Base-by-base conservation (phyloP, 306 rosid genomes). In the Citrullus amarus region DNA sequence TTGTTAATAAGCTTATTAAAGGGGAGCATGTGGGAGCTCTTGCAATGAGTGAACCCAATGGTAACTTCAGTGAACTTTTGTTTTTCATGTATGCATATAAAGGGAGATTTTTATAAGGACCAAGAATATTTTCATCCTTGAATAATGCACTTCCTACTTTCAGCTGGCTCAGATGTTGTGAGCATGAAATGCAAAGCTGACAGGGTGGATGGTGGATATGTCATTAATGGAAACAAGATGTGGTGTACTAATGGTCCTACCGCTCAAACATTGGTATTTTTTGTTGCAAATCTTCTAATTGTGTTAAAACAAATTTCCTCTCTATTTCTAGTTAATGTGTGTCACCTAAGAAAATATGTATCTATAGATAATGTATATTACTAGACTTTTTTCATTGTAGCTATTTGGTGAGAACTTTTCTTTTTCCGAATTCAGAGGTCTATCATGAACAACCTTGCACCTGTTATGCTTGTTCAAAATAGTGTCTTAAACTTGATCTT, bases 131-230 rank as follows among this genome's bases (percentile, higher is more conserved):
- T 63, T 62, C 70, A 77, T 63, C 71, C 51, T 67, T 75, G 34
- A 30, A 75, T 85, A 77, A 61, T 78, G 67, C 34, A 12, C 57
- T 58, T 55, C 50, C 25, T 75, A 79, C 46, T 56, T 46, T 73
- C 83, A 88, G 98, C 98, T 87, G 98, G 98, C 77, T 94, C 98
- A 76, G 98, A 94, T 74, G 97, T 92, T 85, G 97, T 94, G 82
- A 92, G 98, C 87, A 94, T 94, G 98, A 94, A 89, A 83, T 92
- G 98, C 95, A 92, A 92, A 86, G 95, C 97, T 82, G 95, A 88
- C 56, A 93, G 86, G 15, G 97, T 87, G 66, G 93, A 92, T 62
- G 93, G 92, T 11, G 97, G 98, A 58, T 94, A 90, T 80, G 38
- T 92, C 77, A 78, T 94, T 69, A 92, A 92, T 63, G 98, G 98